These are phyloP conservation scores for Pythium angustatum DNA, from an alignment of 352 stramenopile species.

Conservation along the genomic window DNA sequence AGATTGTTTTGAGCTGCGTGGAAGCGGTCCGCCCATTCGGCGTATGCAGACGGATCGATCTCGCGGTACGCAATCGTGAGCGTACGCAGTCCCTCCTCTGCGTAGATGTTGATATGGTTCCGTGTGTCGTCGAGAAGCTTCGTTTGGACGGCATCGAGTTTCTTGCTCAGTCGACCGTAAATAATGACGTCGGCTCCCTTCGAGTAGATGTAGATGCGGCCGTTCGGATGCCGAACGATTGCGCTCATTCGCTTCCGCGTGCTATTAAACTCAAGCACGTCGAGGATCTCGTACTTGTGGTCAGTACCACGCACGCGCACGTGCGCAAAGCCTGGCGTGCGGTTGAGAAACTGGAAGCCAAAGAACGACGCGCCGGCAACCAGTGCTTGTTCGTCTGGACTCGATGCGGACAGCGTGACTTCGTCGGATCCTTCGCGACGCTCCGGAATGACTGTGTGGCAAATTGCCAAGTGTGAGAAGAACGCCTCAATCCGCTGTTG, in stretches of 20 bases:
- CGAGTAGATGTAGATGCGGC: conserved; percentile 63
- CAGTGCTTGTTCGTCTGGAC: conserved; percentile 87
- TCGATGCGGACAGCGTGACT: conserved; percentile 71
- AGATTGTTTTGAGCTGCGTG: conserved; percentile 72
- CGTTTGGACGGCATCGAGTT: conserved; percentile 18
- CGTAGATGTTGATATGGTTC: conserved; percentile 77
- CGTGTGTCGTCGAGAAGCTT: conserved; percentile 33
- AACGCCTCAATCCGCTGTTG: conserved; percentile 72
- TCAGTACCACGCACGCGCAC: conserved; percentile 46
- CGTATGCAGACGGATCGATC: conserved; percentile 52
- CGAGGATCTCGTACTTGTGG: conserved; percentile 77
- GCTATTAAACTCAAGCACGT: conserved; percentile 92
- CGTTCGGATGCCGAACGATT: conserved; percentile 74
- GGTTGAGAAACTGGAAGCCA: conserved; percentile 76
- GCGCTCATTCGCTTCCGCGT: conserved; percentile 93
- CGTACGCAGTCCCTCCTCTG: conserved; percentile 85
- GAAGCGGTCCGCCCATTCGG: conserved; percentile 57
- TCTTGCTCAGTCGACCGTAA: conserved; percentile 46
- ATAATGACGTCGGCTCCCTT: conserved; percentile 80
- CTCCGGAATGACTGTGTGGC: conserved; percentile 98
- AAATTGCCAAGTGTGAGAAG: conserved; percentile 86
- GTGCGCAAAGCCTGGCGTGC: conserved; percentile 50
- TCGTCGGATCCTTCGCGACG: conserved; percentile 71
- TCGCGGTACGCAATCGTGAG: conserved; percentile 80
- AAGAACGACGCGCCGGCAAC: conserved; percentile 74